Base-by-base conservation (phyloP, 2,329 filamentous ascomycete species). In the Alternaria arborescens region DNA sequence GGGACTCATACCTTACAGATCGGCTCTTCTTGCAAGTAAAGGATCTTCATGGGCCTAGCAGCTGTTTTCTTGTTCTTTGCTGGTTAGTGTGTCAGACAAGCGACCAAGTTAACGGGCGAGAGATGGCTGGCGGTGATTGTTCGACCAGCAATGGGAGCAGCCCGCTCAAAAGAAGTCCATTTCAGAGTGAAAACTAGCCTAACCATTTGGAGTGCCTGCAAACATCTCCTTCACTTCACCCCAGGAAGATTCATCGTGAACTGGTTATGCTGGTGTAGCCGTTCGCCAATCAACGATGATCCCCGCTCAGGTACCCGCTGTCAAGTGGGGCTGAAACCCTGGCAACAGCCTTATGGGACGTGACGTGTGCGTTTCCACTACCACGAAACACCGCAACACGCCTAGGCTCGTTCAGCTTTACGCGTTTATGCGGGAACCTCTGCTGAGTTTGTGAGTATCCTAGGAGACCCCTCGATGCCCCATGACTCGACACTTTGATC, bases 261-360 rank as follows among this genome's bases (percentile, higher is more conserved):
- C 52, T 55, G 40, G 40, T 28, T 16, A 42, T 40, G 34, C 28
- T 43, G 40, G 20, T 47, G 57, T 50, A 24, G 34, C 44, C 16
- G 38, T 38, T 42, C 48, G 26, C 61, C 61, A 61, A 63, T 61
- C 48, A 63, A 44, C 40, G 24, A 43, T 36, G 41, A 58, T 43
- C 54, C 38, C 54, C 47, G 43, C 20, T 28, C 36, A 58, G 54
- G 48, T 48, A 58, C 50, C 44, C 55, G 60, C 60, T 40, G 56
- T 57, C 14, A 62, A 58, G 59, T 62, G 56, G 60, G 60, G 60
- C 60, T 34, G 48, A 24, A 52, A 51, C 51, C 55, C 55, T 32
- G 36, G 55, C 60, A 62, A 62, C 55, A 52, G 60, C 51, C 55
- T 42, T 55, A 60, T 34, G 34, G 34, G 8, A 51, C 51, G 40